Base-by-base conservation (phyloP, 257 asterid species). In the Linderniella brevidens region DNA sequence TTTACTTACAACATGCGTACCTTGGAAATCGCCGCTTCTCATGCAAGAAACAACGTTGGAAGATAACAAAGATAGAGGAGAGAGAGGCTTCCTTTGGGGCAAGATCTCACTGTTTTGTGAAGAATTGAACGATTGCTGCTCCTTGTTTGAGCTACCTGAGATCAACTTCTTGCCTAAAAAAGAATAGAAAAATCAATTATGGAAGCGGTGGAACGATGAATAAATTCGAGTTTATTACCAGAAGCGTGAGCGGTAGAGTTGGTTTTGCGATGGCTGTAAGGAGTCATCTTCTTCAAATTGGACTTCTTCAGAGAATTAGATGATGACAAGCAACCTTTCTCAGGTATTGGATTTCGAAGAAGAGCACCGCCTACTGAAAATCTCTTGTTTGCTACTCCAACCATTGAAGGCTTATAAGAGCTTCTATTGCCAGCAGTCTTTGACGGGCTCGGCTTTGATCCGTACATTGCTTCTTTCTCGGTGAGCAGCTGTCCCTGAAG, bases 401-500 rank as follows among this genome's bases (percentile, higher is more conserved):
- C 77, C 29, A 62, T 52, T 52, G 84, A 79, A 15, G 77, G 71
- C 56, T 76, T 62, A 25, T 25, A 25, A 25, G 50, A 44, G 50
- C 35, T 67, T 74, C 78, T 87, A 65, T 58, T 70, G n/a, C n/a
- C n/a, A 19, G 67, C 71, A 18, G 86, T 80, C 56, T 68, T 71
- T 56, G 71, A 48, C 35, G 97, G 95, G 62, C 95, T 84, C 10
- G 80, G 92, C 57, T 71, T 76, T 53, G 92, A 71, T 39, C 95
- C 97, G 13, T 70, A 88, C 5, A 74, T 77, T 36, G 80, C 77
- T 78, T 88, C 97, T 66, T 88, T 77, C 64, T 84, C 92, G 13
- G 76, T 52, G 35, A 80, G 64, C 47, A 80, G 58, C 67, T 72
- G 95, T 41, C 94, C 94, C 36, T 84, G 94, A 20, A 88, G 76